These are phyloP conservation scores for Raddia distichophylla DNA, from an alignment of 176 grass and related monocot genomes.

Conservation along the genomic window DNA sequence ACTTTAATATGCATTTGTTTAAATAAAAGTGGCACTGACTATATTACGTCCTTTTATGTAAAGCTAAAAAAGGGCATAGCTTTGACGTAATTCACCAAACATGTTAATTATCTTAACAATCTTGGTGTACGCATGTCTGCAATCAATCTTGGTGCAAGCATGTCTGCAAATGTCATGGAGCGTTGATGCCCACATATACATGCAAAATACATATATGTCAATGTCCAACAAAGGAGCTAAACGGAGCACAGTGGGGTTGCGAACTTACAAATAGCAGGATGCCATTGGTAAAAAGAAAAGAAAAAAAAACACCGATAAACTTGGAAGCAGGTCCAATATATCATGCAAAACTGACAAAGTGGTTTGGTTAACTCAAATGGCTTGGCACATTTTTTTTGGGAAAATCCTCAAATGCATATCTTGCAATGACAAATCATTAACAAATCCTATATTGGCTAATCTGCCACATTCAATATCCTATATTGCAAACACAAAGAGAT, in stretches of 20 bases:
- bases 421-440: too few species aligned
- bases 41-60: not conserved
- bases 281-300: not conserved
- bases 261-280: not conserved
- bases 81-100: not conserved
- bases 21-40: slow-evolving; percentile 2
- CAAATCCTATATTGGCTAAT: not conserved
- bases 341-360: not conserved
- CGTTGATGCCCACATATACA: not conserved
- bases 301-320: not conserved
- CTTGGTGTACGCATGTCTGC: slow-evolving; percentile 3
- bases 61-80: slow-evolving; percentile 4
- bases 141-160: slow-evolving; percentile 7
- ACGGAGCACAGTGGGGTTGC: not conserved
- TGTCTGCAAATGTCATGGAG: not conserved
- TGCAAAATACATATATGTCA: not conserved
- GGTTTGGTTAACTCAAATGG: not conserved
- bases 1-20: not conserved
- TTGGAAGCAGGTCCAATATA: not conserved
- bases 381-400: not conserved
- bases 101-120: slow-evolving; percentile 17
- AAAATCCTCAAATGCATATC: too few species aligned
- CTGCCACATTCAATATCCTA: not conserved
- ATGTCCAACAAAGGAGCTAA: not conserved
- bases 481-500: not conserved